Conservation (phyloP, 345 rosid species). For the Eucalyptus virginea region DNA sequence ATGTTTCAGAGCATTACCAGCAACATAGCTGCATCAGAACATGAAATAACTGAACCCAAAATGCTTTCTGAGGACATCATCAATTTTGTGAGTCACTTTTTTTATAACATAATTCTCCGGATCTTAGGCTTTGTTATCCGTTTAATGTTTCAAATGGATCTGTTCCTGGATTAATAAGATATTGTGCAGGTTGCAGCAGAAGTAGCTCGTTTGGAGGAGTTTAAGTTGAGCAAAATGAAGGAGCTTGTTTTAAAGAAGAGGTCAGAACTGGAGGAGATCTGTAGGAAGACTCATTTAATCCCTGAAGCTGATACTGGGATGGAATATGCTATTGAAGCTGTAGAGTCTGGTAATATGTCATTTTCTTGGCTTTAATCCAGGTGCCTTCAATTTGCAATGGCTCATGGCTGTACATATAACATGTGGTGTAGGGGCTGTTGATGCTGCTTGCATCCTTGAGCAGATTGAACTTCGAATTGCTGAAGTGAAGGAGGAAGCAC, state of each 20-base stretch:
- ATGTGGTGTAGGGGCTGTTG: conserved; percentile 38
- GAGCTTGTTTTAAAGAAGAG: conserved; percentile 93
- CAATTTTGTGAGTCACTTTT: conserved; percentile 45
- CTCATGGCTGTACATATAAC: background rate
- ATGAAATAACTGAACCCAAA: conserved; percentile 82
- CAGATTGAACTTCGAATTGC: conserved; percentile 82
- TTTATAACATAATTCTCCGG: background rate
- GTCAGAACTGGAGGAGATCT: conserved; percentile 77
- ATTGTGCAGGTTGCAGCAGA: conserved; percentile 74
- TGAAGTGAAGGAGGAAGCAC: conserved; percentile 81
- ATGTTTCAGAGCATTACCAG: conserved; percentile 78
- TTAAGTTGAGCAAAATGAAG: conserved; percentile 94
- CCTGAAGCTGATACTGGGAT: conserved; percentile 54
- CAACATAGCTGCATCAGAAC: conserved; percentile 92
- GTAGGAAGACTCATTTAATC: conserved; percentile 81
- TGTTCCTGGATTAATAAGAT: background rate
- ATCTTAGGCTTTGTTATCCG: background rate
- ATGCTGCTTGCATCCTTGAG: conserved; percentile 57
- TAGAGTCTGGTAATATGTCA: conserved; percentile 59
- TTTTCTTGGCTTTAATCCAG: background rate
- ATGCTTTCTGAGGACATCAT: conserved; percentile 74
- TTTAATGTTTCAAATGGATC: background rate
- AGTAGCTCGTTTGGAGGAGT: conserved; percentile 74
- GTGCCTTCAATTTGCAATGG: background rate
- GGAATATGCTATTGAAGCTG: conserved; percentile 56